These are phyloP conservation scores for Lavandula angustifolia DNA, from an alignment of 257 asterid species.

Conservation along the genomic window DNA sequence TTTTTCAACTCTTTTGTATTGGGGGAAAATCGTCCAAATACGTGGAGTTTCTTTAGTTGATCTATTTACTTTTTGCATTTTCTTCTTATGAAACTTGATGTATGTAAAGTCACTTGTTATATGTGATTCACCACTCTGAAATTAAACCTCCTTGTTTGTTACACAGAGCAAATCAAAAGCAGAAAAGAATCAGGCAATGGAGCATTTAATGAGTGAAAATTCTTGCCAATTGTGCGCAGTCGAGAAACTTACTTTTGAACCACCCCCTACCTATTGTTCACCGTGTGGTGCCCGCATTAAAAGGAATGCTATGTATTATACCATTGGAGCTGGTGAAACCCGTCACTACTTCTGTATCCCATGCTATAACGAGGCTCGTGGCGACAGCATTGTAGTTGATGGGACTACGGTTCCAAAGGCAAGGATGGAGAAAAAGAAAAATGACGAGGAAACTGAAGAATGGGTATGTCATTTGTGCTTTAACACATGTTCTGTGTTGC, in stretches of 20 bases:
- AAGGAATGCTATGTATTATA: constrained; percentile 90
- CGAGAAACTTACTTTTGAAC: constrained; percentile 95
- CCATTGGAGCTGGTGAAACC: constrained; percentile 85
- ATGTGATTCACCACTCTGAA: constrained; percentile 10
- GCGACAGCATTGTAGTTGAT: constrained; percentile 72
- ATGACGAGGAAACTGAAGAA: constrained; percentile 98
- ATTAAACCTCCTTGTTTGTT: constrained; percentile 33
- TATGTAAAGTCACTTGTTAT: constrained; percentile 15
- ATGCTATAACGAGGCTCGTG: constrained; percentile 88
- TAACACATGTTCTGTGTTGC: constrained; percentile 17
- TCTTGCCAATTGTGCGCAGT: constrained; percentile 98
- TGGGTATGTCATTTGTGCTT: constrained; percentile 59
- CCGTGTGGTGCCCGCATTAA: constrained; percentile 96
- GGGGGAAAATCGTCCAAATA: constrained; percentile 18
- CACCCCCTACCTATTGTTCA: constrained; percentile 90
- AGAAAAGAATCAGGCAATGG: constrained; percentile 95
- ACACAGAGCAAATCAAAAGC: constrained; percentile 91
- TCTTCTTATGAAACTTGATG: constrained; percentile 21
- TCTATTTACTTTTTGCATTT: constrained; percentile 16
- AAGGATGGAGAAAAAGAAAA: constrained; percentile 90
- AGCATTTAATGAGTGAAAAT: constrained; percentile 83
- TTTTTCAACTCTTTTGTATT: constrained; percentile 21
- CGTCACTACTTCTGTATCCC: constrained; percentile 87
- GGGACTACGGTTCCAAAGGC: constrained; percentile 71
- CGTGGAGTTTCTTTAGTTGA: constrained; percentile 24